phyloP scores from a whole-genome alignment of 345 rosid species.

The Gossypium australe region DNA sequence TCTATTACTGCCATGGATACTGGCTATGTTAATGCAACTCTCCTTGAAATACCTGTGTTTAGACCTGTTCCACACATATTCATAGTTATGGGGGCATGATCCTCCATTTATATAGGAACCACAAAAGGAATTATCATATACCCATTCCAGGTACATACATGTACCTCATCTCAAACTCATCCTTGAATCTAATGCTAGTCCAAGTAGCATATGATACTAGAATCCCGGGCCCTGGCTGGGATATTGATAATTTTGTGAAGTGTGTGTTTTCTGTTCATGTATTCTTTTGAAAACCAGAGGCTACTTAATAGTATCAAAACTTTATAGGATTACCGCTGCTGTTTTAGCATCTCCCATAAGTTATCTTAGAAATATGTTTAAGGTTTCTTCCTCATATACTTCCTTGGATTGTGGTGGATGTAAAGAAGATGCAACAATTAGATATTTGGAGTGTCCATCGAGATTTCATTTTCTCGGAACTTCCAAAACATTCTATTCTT shows the following conservation, averaged over 20 bases:
- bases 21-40: not conserved
- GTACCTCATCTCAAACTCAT: not conserved
- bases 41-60: not conserved
- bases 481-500: not conserved
- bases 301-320: not conserved
- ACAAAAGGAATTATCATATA: not conserved
- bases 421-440: not conserved
- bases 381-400: not conserved
- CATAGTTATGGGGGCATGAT: not conserved
- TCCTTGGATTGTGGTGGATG: not conserved
- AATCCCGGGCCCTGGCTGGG: not conserved
- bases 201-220: not conserved
- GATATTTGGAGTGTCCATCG: not conserved
- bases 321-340: not conserved
- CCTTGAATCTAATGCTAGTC: not conserved
- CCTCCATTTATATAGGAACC: not conserved
- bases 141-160: not conserved
- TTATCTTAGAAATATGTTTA: not conserved
- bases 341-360: not conserved
- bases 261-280: not conserved
- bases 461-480: not conserved
- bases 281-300: not conserved
- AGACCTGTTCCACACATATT: not conserved
- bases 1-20: not conserved
- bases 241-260: not conserved